Conservation (phyloP, 2,329 filamentous ascomycete species). For the Erysiphe neolycopersici region DNA sequence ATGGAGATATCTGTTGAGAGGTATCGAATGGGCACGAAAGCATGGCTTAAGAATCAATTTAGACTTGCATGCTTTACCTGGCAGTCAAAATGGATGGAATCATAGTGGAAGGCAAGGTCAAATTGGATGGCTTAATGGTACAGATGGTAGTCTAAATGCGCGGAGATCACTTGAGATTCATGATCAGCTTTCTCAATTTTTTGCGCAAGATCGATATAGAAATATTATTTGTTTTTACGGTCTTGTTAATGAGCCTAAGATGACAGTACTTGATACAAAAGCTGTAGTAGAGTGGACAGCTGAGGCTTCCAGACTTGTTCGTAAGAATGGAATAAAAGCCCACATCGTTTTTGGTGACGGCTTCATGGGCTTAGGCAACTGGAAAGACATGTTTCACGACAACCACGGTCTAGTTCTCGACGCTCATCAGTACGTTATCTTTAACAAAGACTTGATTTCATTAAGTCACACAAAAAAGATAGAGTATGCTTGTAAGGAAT, state of each 20-base stretch:
- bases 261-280: slow-evolving; percentile 39
- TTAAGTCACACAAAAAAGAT: slow-evolving; percentile 63
- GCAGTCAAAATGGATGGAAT: slow-evolving; percentile 94
- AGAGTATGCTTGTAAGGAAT: slow-evolving; percentile 54
- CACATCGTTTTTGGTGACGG: slow-evolving; percentile 74
- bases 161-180: slow-evolving; percentile 70
- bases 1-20: slow-evolving; percentile 80
- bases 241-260: slow-evolving; percentile 76
- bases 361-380: slow-evolving; percentile 73
- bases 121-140: slow-evolving; percentile 75
- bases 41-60: slow-evolving; percentile 81
- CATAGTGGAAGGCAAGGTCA: slow-evolving; percentile 63
- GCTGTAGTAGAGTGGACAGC: slow-evolving; percentile 54
- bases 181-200: slow-evolving; percentile 66
- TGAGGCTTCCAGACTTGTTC: slow-evolving; percentile 43
- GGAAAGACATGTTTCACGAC: slow-evolving; percentile 55
- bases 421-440: slow-evolving; percentile 95
- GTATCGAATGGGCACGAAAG: slow-evolving; percentile 79
- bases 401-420: slow-evolving; percentile 52
- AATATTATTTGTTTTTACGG: slow-evolving; percentile 86
- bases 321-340: slow-evolving; percentile 46
- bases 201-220: slow-evolving; percentile 73
- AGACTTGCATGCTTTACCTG: slow-evolving; percentile 74
- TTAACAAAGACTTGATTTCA: slow-evolving; percentile 66
- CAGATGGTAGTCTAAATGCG: slow-evolving; percentile 50